Evolutionary conservation across 2,329 filamentous ascomycete genomes (phyloP).

Genomic region (Claviceps sp.): DNA sequence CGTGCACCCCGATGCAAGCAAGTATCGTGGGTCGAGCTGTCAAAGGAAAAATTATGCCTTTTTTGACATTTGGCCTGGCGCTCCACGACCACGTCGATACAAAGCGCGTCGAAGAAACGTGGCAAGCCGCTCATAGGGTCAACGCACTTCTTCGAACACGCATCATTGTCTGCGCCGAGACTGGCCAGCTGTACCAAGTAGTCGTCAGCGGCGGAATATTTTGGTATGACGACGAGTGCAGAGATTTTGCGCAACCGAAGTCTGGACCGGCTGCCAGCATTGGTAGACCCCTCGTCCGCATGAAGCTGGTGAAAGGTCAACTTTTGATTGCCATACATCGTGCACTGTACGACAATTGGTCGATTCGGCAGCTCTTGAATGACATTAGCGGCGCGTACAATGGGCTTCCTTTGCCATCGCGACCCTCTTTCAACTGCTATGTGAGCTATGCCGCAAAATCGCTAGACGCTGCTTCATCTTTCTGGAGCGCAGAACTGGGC

Average conservation of each 20-base stretch:
- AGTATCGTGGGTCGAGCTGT: background rate
- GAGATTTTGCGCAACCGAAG: background rate
- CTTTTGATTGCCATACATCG: background rate
- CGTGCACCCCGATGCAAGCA: background rate
- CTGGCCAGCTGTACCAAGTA: background rate
- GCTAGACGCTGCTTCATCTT: too few relatives aligned
- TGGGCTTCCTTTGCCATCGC: background rate
- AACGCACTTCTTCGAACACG: background rate
- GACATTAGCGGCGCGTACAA: background rate
- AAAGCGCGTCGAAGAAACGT: background rate
- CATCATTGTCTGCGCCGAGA: background rate
- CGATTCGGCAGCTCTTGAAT: background rate
- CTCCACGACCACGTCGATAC: background rate
- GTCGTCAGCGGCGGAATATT: background rate
- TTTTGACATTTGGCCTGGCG: background rate
- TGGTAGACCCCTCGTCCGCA: background rate
- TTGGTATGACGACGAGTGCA: background rate
- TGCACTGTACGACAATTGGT: background rate
- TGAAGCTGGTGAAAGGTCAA: background rate
- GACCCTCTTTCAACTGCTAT: background rate
- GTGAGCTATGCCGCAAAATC: background rate
- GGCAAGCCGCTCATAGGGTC: background rate
- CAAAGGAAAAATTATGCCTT: background rate
- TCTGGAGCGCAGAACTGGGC: too few relatives aligned
- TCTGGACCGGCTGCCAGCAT: background rate